Percentiles rank a stretch among this genome's conserved stretches.
Conservation (phyloP, 2,329 filamentous ascomycete genomes). For the Scytalidium sp. region DNA sequence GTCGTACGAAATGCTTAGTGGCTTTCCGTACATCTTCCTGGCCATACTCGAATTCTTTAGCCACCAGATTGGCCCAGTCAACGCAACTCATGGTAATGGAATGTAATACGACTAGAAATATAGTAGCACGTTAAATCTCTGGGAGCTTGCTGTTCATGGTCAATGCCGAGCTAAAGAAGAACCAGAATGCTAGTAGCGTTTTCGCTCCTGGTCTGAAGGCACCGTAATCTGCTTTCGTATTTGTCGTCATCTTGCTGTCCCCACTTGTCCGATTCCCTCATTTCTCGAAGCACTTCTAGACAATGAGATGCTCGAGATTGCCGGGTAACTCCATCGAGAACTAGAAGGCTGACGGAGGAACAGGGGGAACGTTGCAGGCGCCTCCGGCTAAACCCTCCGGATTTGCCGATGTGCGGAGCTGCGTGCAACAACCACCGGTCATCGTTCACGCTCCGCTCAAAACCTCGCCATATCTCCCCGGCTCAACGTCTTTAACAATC, state of each 20-base stretch:
- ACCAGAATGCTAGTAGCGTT: neutral
- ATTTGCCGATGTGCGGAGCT: neutral
- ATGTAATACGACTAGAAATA: no score
- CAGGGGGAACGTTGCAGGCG: neutral
- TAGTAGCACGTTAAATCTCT: no score
- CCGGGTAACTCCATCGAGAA: neutral
- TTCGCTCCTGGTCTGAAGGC: no score
- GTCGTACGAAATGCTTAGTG: slow-evolving; percentile 77
- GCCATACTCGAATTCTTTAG: slow-evolving; percentile 79
- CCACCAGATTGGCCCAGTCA: slow-evolving; percentile 73
- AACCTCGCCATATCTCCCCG: slow-evolving; percentile 1
- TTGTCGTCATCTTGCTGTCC: no score
- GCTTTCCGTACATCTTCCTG: slow-evolving; percentile 73
- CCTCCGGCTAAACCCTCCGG: neutral
- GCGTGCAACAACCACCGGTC: neutral
- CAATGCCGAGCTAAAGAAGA: neutral
- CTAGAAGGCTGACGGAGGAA: neutral
- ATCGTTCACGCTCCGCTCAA: neutral
- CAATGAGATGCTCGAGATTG: neutral
- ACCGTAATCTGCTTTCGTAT: neutral
- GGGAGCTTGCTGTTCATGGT: no score
- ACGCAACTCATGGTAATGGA: slow-evolving; percentile 52
- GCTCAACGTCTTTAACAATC: neutral
- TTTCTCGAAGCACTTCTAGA: no score
- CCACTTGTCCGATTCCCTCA: no score